Conservation (phyloP, 2,329 filamentous ascomycete species). For the Exophiala bonariae region DNA sequence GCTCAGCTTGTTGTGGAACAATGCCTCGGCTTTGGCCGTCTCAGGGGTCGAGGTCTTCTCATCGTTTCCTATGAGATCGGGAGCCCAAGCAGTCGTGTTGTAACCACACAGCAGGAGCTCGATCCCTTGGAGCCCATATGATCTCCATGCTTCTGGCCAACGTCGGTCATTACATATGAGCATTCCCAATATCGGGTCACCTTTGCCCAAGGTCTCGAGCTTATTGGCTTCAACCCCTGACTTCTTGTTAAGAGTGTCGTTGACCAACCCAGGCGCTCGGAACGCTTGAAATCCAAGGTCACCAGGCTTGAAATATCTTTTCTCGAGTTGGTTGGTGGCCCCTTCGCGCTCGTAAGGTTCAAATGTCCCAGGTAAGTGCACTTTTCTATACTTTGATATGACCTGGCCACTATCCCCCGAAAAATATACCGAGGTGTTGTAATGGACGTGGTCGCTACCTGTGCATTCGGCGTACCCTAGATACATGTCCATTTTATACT, state of each 20-base stretch:
- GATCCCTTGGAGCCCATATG: conserved; percentile 52
- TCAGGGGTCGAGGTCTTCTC: conserved; percentile 42
- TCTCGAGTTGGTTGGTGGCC: conserved; percentile 56
- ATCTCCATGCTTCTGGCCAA: conserved; percentile 56
- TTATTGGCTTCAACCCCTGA: conserved; percentile 23
- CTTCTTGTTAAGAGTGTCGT: conserved; percentile 36
- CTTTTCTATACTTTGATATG: conserved; percentile 56
- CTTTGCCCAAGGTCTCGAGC: conserved; percentile 33
- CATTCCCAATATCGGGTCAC: conserved; percentile 56
- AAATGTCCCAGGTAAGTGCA: conserved; percentile 55
- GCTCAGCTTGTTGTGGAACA: conserved; percentile 54
- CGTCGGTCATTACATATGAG: conserved; percentile 58
- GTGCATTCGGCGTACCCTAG: conserved; percentile 56
- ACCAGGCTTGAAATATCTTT: conserved; percentile 55
- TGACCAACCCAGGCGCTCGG: conserved; percentile 49
- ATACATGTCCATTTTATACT: conserved; percentile 51
- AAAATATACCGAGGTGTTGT: conserved; percentile 55
- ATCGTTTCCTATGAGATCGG: conserved; percentile 44
- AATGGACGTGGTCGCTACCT: conserved; percentile 43
- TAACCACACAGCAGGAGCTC: conserved; percentile 53
- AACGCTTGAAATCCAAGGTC: conserved; percentile 57
- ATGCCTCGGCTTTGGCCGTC: conserved; percentile 48
- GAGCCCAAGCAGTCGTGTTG: conserved; percentile 53
- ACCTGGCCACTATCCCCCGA: conserved; percentile 44
- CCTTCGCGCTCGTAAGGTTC: conserved; percentile 51